Base-by-base conservation (phyloP, 2,329 filamentous ascomycete species). In the Akanthomyces dipterigenus region DNA sequence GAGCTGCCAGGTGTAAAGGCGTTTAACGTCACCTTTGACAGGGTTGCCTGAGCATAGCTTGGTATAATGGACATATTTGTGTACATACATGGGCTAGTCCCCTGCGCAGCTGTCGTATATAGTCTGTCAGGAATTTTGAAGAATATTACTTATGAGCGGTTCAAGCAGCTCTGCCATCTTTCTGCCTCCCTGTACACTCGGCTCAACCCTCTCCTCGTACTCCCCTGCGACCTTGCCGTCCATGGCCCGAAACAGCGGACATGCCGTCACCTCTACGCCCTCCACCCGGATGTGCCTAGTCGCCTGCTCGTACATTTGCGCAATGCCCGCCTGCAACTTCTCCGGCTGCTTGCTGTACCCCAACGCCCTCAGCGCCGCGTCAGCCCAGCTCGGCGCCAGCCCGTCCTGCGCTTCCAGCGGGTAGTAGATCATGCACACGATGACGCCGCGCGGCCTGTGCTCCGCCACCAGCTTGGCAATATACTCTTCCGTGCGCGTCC, bases 401-500 rank as follows among this genome's bases (percentile, higher is more conserved):
- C 48, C 59, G 5, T 12, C 31, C 20, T 31, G 59, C 8, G 49
- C 31, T 42, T 61, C 59, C 11, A 61, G 50, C 20, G 59, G 59
- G 45, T 48, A 55, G 43, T 61, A 61, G 28, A 61, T 49, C 59
- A 55, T 61, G 51, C 59, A 61, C 1, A 48, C 59, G 18, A 61
- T 55, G 42, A 61, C 59, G 3, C 31, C 50, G 11, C 59, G 59
- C 20, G 59, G 59, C 20, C 24, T 55, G 4, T 11, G 14, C 5
- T 42, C 42, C 1, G 50, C 40, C 1, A 61, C 50, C 8, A 61
- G 3, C 16, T 55, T 55, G 14, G 22, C 22, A 14, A 61, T 14
- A 24, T 61, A 61, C 14, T 8, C 42, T 31, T 61, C 42, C 31
- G 42, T 42, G 3, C 42, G 38, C 20, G 42, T 40, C 50, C 22